Conservation (phyloP, 2,329 filamentous ascomycete genomes). For the Nemania sp. region DNA sequence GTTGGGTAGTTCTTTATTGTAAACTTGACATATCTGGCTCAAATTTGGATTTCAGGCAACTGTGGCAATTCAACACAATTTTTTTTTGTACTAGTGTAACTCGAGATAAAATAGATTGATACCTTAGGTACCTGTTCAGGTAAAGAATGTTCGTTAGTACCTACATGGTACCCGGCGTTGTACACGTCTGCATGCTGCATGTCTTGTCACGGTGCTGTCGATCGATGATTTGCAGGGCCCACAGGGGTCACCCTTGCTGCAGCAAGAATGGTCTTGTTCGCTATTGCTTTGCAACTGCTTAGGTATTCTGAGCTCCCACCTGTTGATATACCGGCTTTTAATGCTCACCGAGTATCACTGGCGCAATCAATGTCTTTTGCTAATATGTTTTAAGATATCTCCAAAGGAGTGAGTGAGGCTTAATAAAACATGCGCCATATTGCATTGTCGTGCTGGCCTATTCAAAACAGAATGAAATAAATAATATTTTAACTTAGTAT, state of each 20-base stretch:
- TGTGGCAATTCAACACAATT: too few relatives aligned
- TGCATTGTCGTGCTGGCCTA: too few relatives aligned
- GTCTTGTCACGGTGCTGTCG: slow-evolving; percentile 28
- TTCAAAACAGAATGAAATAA: too few relatives aligned
- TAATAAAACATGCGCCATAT: too few relatives aligned
- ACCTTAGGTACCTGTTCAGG: neutral
- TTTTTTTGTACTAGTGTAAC: neutral
- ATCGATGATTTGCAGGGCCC: slow-evolving; percentile 35
- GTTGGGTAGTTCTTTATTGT: neutral
- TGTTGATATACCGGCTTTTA: neutral
- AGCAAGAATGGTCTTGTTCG: neutral
- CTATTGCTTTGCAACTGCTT: neutral
- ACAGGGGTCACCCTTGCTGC: slow-evolving; percentile 26
- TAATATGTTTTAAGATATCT: too few relatives aligned
- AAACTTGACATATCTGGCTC: neutral
- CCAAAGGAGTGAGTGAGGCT: too few relatives aligned
- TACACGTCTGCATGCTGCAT: slow-evolving; percentile 21
- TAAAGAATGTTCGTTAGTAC: neutral
- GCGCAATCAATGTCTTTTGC: neutral
- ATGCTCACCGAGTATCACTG: neutral
- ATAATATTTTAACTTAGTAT: too few relatives aligned
- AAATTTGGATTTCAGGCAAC: too few relatives aligned
- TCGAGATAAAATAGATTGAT: neutral
- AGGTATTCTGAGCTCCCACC: neutral
- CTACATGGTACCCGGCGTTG: slow-evolving; percentile 6